Percentiles rank a stretch among this genome's conserved stretches.
Evolutionary conservation across 1,284 basidiomycete genomes (phyloP).

Genomic region (Cryptococcus sp.): DNA sequence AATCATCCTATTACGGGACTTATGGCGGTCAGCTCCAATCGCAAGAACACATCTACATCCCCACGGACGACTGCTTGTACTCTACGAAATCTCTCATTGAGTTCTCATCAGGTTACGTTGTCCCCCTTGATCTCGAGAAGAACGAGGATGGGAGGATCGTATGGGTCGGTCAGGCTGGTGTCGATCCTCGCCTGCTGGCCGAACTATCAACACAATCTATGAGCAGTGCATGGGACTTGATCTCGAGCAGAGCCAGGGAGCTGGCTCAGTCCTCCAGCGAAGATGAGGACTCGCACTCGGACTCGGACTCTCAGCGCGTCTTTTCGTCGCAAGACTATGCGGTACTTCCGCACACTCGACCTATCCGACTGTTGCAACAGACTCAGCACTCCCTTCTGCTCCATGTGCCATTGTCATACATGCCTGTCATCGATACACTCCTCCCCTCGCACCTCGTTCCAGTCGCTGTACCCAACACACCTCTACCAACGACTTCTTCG

Average conservation of each 20-base stretch:
- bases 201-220: not conserved
- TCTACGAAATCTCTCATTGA: constrained; percentile 31
- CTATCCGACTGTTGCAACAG: constrained; percentile 30
- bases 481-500: constrained; percentile 8
- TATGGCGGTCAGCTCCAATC: constrained; percentile 17
- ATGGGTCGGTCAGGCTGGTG: constrained; percentile 48
- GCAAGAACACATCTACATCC: constrained; percentile 22
- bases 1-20: constrained; percentile 17
- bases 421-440: constrained; percentile 47
- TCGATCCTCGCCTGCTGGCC: constrained; percentile 16
- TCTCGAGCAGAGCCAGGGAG: constrained; percentile 6
- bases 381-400: constrained; percentile 35
- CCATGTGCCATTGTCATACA: constrained; percentile 31
- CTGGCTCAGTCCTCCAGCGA: not conserved
- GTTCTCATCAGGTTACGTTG: constrained; percentile 22
- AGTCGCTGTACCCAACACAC: constrained; percentile 42
- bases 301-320: constrained; percentile 5
- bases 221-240: constrained; percentile 11
- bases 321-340: constrained; percentile 1
- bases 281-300: not conserved
- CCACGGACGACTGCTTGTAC: constrained; percentile 13
- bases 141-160: constrained; percentile 27
- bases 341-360: not conserved
- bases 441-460: constrained; percentile 48
- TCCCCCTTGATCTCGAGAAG: constrained; percentile 10